Percentiles rank a stretch among this genome's conserved stretches.
These are phyloP conservation scores for Nemania sp. DNA, from an alignment of 2,329 filamentous ascomycete species.

Conservation along the genomic window DNA sequence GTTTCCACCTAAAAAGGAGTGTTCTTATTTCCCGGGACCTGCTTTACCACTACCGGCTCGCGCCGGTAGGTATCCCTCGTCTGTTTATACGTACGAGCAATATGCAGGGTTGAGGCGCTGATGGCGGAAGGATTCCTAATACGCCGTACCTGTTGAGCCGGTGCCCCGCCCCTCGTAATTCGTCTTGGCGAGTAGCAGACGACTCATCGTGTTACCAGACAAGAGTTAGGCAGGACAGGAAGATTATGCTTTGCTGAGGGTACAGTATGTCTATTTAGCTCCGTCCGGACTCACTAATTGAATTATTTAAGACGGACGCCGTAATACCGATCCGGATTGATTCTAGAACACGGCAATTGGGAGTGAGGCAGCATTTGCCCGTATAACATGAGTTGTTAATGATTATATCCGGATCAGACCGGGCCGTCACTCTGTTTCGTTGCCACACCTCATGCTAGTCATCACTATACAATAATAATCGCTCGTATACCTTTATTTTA, in stretches of 20 bases:
- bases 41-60: not conserved
- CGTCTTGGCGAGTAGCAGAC: not conserved
- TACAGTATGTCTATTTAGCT: too few relatives aligned
- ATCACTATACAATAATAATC: too few relatives aligned
- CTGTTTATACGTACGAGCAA: not conserved
- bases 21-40: slow-evolving; percentile 5
- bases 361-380: too few relatives aligned
- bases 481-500: too few relatives aligned
- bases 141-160: slow-evolving; percentile 23
- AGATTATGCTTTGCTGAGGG: not conserved
- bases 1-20: slow-evolving; percentile 14
- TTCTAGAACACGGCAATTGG: too few relatives aligned
- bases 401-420: too few relatives aligned
- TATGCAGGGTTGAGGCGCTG: slow-evolving; percentile 15
- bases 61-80: not conserved
- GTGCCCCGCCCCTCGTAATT: not conserved
- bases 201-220: not conserved
- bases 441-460: too few relatives aligned
- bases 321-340: too few relatives aligned
- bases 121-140: slow-evolving; percentile 20
- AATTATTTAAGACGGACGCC: too few relatives aligned
- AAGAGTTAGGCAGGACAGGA: not conserved
- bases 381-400: too few relatives aligned
- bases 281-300: too few relatives aligned
- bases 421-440: too few relatives aligned